Evolutionary conservation across 2,329 filamentous ascomycete genomes (phyloP).

Genomic region (Cladosporium sphaerospermum): DNA sequence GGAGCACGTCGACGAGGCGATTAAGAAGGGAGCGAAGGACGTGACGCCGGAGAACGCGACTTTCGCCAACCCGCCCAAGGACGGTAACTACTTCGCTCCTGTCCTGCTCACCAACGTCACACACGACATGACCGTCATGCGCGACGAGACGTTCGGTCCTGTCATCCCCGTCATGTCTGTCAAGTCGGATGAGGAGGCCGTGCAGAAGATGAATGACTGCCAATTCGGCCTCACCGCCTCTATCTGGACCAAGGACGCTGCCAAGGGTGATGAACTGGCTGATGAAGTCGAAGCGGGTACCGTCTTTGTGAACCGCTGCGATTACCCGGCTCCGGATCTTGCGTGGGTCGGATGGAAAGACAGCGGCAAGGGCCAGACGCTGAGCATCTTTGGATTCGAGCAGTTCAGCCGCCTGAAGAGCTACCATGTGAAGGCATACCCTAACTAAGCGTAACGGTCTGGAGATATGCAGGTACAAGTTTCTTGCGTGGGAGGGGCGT

Average conservation of each 20-base stretch:
- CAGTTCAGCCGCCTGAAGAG: conserved; percentile 96
- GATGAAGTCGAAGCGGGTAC: conserved; percentile 85
- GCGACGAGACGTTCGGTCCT: conserved; percentile 89
- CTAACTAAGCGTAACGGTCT: conserved; percentile 38
- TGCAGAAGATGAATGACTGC: conserved; percentile 87
- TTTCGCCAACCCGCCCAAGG: conserved; percentile 64
- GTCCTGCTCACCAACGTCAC: conserved; percentile 73
- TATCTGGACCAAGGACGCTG: conserved; percentile 88
- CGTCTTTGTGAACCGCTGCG: conserved; percentile 91
- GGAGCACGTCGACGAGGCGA: conserved; percentile 72
- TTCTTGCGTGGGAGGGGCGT: conserved; percentile 9
- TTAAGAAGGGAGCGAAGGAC: conserved; percentile 77
- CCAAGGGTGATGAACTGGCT: conserved; percentile 66
- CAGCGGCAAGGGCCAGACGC: conserved; percentile 82
- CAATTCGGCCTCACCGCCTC: conserved; percentile 93
- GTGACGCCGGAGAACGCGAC: conserved; percentile 74
- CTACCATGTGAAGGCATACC: conserved; percentile 81
- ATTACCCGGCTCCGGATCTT: conserved; percentile 73
- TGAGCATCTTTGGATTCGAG: conserved; percentile 87
- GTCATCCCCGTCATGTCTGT: conserved; percentile 89
- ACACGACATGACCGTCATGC: conserved; percentile 84
- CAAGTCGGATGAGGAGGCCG: conserved; percentile 69
- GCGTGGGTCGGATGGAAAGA: conserved; percentile 84
- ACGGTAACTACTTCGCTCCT: conserved; percentile 83
- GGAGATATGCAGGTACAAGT: conserved; percentile 1